These are phyloP conservation scores for Phytophthora capsici DNA, from an alignment of 352 stramenopile genomes.

Conservation along the genomic window DNA sequence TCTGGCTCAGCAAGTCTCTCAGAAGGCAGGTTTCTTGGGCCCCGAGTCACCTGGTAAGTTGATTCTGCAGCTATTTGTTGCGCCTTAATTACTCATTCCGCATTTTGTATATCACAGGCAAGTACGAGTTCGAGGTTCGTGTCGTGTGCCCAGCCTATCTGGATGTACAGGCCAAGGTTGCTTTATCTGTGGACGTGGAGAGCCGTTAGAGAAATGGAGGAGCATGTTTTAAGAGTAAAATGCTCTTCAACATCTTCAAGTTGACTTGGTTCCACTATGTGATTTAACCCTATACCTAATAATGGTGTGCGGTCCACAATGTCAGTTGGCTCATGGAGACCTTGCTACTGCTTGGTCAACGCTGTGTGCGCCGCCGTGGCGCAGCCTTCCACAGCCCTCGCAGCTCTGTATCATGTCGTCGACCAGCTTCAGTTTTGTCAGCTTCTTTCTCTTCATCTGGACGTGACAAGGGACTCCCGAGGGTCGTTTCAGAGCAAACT, in stretches of 20 bases:
- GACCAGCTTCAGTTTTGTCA: not conserved
- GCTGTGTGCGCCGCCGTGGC: constrained; percentile 12
- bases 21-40: constrained; percentile 71
- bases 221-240: constrained; percentile 9
- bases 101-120: constrained; percentile 36
- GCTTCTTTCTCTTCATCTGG: constrained; percentile 16
- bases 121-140: constrained; percentile 82
- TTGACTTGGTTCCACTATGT: constrained; percentile 19
- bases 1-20: constrained; percentile 51
- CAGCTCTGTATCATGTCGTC: constrained; percentile 1
- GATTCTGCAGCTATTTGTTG: too few species aligned
- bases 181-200: constrained; percentile 51
- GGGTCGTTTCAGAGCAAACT: constrained; percentile 56
- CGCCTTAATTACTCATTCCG: too few species aligned
- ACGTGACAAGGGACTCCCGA: constrained; percentile 37
- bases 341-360: constrained; percentile 10
- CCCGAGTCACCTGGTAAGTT: constrained; percentile 58
- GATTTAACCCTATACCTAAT: not conserved
- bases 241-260: constrained; percentile 10
- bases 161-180: constrained; percentile 51
- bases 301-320: constrained; percentile 33
- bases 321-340: constrained; percentile 11
- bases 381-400: not conserved
- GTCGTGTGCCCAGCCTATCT: constrained; percentile 71
- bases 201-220: constrained; percentile 17